Evolutionary conservation across 1,284 basidiomycete genomes (phyloP), one percentile per base, ranked within the genome.

Genomic region (Puccinia coronata): DNA sequence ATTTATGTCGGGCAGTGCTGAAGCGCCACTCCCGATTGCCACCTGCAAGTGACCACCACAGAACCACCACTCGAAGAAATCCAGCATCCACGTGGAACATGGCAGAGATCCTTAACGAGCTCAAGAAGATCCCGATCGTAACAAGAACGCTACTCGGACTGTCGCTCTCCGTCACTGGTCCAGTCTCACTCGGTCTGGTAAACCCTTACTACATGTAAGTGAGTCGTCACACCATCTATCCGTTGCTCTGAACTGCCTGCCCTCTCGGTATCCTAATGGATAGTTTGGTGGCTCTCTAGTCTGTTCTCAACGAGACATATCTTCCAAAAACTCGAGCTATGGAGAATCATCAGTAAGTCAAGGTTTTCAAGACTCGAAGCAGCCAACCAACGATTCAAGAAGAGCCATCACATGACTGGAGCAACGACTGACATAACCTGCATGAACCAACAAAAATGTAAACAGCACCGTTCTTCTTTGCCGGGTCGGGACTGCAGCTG

Each of bases 141-240:
- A 81, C 79, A 16, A 34, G 79, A 47, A 74, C 79, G 8, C 25
- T 81, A 34, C 41, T 81, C 43, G 71, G 41, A 53, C 61, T 81
- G 25, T 41, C 79, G 41, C 79, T 81, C 16, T 71, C 57, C 12
- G 79, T 81, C 57, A 81, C 79, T 39, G 79, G 70, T 14, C 79
- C 79, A 51, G 79, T 81, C 43, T 20, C 71, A 36, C 61, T 81
- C 34, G 79, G 79, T 49, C 18, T 81, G 28, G 25, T 81, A 6
- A 72, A 74, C 69, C 79, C 79, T 49, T 81, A 81, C 51, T 73
- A 74, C 34, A 49, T 81, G 79, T 81, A 69, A 81, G 79, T 81
- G 51, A 81, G 70, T 74, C 59, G 8, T 23, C 36, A 34, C 71
- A 34, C 57, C 28, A 41, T 69, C 65, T 9, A 12, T 16, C 47